Conservation (phyloP, 495 filamentous ascomycete genomes). For the Penicillium antarcticum region DNA sequence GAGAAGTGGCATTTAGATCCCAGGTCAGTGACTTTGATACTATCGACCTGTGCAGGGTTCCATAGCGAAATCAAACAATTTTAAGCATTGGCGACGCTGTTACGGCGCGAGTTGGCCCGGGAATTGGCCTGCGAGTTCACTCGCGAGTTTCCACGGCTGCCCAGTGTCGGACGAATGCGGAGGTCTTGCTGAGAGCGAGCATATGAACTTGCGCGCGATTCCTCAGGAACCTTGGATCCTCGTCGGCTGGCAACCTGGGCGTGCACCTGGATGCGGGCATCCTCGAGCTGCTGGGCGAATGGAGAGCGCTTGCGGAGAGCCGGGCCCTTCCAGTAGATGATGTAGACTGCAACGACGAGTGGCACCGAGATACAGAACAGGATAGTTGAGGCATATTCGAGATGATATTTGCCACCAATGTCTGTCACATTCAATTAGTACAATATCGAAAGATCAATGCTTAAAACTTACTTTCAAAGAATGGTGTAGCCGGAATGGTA, state of each 20-base stretch:
- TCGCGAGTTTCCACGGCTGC: conserved; percentile 39
- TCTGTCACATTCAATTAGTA: conserved; percentile 30
- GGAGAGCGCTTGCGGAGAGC: conserved; percentile 62
- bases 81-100: conserved; percentile 23
- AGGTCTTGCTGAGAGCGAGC: conserved; percentile 49
- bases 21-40: not conserved
- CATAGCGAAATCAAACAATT: not conserved
- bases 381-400: conserved; percentile 70
- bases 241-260: conserved; percentile 36
- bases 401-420: conserved; percentile 57
- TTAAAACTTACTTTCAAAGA: conserved; percentile 47
- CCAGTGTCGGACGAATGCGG: conserved; percentile 41
- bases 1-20: conserved; percentile 11
- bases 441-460: not conserved
- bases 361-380: conserved; percentile 65
- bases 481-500: conserved; percentile 71
- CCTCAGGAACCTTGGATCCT: conserved; percentile 34
- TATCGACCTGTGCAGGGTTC: not conserved
- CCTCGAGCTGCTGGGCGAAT: conserved; percentile 69
- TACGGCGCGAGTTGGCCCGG: conserved; percentile 35
- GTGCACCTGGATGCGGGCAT: conserved; percentile 43
- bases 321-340: conserved; percentile 76
- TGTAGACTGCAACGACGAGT: conserved; percentile 70
- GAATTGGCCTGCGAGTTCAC: conserved; percentile 35
- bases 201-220: conserved; percentile 42